Evolutionary conservation across 78 protist genomes (phyloP).

Genomic region (Dictyostelium discoideum): DNA sequence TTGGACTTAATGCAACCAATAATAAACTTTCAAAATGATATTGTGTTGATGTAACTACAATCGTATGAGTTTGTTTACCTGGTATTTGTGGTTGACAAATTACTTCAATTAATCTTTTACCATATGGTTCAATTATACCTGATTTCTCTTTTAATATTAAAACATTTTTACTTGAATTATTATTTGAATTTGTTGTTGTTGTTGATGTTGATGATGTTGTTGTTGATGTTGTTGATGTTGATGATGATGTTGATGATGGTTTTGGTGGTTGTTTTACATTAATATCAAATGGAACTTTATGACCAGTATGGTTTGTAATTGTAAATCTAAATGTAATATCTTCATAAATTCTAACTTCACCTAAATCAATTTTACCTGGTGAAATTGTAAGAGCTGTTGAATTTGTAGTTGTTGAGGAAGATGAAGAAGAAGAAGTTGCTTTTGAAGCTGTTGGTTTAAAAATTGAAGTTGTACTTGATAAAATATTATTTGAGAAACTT

Average conservation of each 20-base stretch:
- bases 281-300: slow-evolving; percentile 27
- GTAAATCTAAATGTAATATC: slow-evolving; percentile 58
- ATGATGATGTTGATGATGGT: background rate
- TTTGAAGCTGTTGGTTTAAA: slow-evolving; percentile 14
- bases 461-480: background rate
- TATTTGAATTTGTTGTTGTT: background rate
- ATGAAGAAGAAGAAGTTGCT: background rate
- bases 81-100: slow-evolving; percentile 73
- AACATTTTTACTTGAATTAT: background rate
- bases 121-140: slow-evolving; percentile 66
- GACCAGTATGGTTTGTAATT: slow-evolving; percentile 47
- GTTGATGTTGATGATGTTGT: background rate
- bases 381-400: slow-evolving; percentile 10
- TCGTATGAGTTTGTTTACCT: slow-evolving; percentile 57
- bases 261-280: background rate
- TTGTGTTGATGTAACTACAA: background rate
- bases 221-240: background rate
- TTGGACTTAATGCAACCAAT: slow-evolving; percentile 8
- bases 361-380: slow-evolving; percentile 59
- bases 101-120: slow-evolving; percentile 35
- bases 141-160: slow-evolving; percentile 18
- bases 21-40: background rate
- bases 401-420: background rate
- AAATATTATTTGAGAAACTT: background rate
- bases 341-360: slow-evolving; percentile 73